A percentile compares a stretch with the other conserved stretches of the same genome.
Conservation (phyloP, 2,329 filamentous ascomycete species). For the Colletotrichum tabaci region DNA sequence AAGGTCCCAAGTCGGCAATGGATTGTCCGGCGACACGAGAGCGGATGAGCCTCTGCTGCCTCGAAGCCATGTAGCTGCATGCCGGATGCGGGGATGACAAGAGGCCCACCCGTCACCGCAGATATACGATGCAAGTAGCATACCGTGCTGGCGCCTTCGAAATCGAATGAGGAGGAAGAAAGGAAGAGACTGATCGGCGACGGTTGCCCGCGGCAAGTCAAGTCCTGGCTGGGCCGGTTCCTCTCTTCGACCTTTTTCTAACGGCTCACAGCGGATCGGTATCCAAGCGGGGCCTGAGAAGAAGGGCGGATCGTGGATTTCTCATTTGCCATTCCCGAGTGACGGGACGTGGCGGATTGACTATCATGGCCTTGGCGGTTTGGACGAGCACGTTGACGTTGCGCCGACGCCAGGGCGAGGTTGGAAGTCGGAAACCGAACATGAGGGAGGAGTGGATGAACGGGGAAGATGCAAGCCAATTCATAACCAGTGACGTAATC, state of each 20-base stretch:
- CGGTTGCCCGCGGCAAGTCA: slow-evolving; percentile 1
- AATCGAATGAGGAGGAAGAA: slow-evolving; percentile 14
- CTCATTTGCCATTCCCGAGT: too few relatives aligned
- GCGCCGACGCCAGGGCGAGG: neutral
- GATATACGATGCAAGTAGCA: slow-evolving; percentile 9
- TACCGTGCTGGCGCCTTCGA: slow-evolving; percentile 2
- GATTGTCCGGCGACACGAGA: neutral
- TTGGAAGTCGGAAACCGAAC: neutral
- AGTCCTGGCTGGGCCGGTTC: slow-evolving; percentile 6
- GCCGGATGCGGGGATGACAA: slow-evolving; percentile 12
- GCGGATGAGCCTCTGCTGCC: neutral
- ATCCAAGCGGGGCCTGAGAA: neutral
- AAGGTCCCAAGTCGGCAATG: neutral
- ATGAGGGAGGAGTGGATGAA: neutral
- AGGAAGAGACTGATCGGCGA: slow-evolving; percentile 14
- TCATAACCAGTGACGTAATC: neutral
- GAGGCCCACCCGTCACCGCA: slow-evolving; percentile 18
- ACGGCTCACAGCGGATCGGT: neutral
- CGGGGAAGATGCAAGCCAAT: neutral
- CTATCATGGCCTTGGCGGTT: neutral
- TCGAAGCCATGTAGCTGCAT: slow-evolving; percentile 13
- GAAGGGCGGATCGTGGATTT: too few relatives aligned
- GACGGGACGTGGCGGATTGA: too few relatives aligned
- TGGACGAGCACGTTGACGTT: neutral
- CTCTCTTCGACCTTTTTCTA: neutral